These are phyloP conservation scores for Metrosideros polymorpha DNA, from an alignment of 441 rosid genomes.

Conservation along the genomic window DNA sequence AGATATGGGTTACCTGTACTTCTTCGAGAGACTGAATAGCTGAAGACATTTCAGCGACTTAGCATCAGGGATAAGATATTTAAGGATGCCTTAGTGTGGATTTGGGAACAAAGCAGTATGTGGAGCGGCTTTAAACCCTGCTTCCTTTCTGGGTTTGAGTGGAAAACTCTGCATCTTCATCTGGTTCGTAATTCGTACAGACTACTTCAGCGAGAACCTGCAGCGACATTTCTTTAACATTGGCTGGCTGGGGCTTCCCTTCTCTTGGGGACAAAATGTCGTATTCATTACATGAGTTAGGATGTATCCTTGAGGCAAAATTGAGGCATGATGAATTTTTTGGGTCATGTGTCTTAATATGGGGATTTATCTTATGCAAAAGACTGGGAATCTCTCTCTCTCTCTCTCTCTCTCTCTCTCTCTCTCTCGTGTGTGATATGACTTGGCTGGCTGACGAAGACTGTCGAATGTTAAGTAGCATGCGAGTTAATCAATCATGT, in stretches of 20 bases:
- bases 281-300: neutral
- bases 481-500: neutral
- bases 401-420: neutral
- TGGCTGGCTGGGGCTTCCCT: neutral
- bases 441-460: neutral
- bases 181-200: neutral
- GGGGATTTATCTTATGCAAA: neutral
- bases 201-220: neutral
- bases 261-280: neutral
- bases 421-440: neutral
- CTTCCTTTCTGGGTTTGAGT: neutral
- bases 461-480: neutral
- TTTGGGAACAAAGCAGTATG: neutral
- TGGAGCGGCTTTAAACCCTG: neutral
- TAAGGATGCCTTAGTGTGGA: neutral
- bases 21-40: slow-evolving; percentile 67
- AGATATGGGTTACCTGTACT: slow-evolving; percentile 96
- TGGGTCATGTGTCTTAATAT: neutral
- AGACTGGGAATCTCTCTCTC: neutral
- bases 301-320: neutral
- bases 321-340: neutral
- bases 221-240: neutral
- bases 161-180: neutral
- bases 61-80: neutral
- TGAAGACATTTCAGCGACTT: slow-evolving; percentile 16